phyloP scores from a whole-genome alignment of 768 basidiomycete species.

The Lentinula detonsa region DNA sequence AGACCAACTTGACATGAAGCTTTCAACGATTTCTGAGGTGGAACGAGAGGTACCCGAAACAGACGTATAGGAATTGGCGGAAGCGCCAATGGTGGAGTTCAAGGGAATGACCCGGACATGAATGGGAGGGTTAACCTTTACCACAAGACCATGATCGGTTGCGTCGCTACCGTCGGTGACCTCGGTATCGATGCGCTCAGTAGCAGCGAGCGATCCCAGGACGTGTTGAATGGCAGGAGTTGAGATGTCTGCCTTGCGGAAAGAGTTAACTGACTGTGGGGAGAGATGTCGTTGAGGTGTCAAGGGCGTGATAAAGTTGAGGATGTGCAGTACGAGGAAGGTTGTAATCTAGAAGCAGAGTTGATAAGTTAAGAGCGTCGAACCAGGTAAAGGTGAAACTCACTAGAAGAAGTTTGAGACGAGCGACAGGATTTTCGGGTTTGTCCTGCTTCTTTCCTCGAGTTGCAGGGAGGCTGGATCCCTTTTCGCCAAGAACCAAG shows the following conservation, averaged over 20 bases:
- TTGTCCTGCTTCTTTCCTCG: conserved; percentile 31
- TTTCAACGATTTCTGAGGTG: conserved; percentile 60
- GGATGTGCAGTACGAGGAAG: conserved; percentile 85
- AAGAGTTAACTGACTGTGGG: conserved; percentile 11
- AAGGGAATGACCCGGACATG: conserved; percentile 41
- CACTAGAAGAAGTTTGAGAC: conserved; percentile 85
- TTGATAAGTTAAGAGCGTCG: background rate
- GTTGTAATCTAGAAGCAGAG: conserved; percentile 59
- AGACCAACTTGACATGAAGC: conserved; percentile 90
- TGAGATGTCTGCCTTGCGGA: conserved; percentile 66
- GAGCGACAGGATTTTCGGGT: conserved; percentile 75
- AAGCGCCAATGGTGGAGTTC: background rate
- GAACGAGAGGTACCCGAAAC: background rate
- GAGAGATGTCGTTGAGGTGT: conserved; percentile 43
- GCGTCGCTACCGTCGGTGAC: background rate
- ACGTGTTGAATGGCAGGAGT: conserved; percentile 52
- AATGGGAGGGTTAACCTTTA: conserved; percentile 58
- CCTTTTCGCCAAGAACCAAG: conserved; percentile 25
- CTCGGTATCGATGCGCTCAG: conserved; percentile 6
- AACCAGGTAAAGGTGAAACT: conserved; percentile 18
- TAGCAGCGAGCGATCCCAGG: conserved; percentile 47
- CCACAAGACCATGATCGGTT: conserved; percentile 36
- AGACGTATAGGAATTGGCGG: conserved; percentile 4
- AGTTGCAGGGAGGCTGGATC: conserved; percentile 23
- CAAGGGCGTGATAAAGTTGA: conserved; percentile 91